These are phyloP conservation scores for Rusavskia elegans DNA, from an alignment of 495 filamentous ascomycete genomes.

Conservation along the genomic window DNA sequence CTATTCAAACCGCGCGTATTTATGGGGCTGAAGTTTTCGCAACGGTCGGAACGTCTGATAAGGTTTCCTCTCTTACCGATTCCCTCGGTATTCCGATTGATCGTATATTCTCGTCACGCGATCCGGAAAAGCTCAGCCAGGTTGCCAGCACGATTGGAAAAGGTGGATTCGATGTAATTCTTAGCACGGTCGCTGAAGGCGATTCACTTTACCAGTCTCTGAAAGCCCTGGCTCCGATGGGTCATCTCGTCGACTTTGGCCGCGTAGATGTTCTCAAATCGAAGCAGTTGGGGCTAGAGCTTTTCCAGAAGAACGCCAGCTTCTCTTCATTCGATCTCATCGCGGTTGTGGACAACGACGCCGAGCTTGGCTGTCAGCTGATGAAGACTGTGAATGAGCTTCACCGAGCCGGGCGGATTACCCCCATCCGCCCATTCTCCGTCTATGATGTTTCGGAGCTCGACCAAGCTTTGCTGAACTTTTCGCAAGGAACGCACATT, in stretches of 20 bases:
- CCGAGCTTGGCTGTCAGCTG: background rate
- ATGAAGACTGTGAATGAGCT: background rate
- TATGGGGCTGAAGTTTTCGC: background rate
- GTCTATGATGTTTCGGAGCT: background rate
- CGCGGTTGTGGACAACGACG: background rate
- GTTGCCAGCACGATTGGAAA: background rate
- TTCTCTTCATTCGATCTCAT: slow-evolving; percentile 1
- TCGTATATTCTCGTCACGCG: background rate
- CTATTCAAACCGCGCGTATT: background rate
- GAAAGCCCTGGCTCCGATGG: background rate
- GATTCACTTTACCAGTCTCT: background rate
- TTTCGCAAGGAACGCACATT: background rate
- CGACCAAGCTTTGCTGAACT: background rate
- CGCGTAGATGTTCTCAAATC: background rate
- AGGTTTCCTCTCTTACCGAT: background rate
- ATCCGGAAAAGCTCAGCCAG: background rate
- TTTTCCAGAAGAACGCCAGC: background rate
- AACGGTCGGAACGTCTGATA: background rate
- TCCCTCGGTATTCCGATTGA: background rate
- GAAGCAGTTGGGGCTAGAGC: background rate
- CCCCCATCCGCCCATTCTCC: background rate
- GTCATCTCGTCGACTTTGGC: background rate
- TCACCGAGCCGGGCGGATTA: background rate
- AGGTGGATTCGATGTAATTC: background rate
- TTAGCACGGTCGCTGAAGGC: background rate